Evolutionary conservation across 2,329 filamentous ascomycete genomes (phyloP), one percentile per base, ranked within the genome.

Genomic region (Fusarium nurragi): DNA sequence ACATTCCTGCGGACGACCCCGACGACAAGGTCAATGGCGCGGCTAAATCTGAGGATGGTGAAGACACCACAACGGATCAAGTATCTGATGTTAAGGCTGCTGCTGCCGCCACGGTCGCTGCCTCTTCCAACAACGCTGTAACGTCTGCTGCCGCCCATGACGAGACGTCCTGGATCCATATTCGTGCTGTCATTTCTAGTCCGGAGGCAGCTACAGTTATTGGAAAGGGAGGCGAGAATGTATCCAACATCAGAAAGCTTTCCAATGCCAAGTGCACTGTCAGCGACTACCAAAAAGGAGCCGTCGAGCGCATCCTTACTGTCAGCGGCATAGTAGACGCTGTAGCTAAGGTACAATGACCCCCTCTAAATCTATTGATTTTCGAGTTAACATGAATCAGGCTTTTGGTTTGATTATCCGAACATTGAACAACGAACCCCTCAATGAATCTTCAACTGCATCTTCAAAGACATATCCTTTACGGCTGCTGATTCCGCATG

Each of bases 191-290:
- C 73, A 99, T 99, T 73, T 97, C 94, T 49, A 99, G 94, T 78
- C 93, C 93, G 41, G 95, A 99, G 79, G 95, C 95, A 69, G 95
- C 95, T 36, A 99, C 95, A 45, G 93, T 97, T 69, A 99, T 99
- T 79, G 95, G 95, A 75, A 99, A 99, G 81, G 94, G 94, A 65
- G 95, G 95, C 76, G 95, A 99, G 83, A 99, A 99, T 75, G 95
- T 99, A 44, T 97, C 94, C 70, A 93, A 97, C 80, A 98, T 99
- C 75, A 89, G 95, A 70, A 93, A 92, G 77, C 85, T 97, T 80
- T 97, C 95, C 49, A 94, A 93, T 72, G 95, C 95, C 69, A 98
- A 98, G 81, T 99, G 95, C 83, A 99, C 95, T 44, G 95, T 99
- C 71, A 97, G 94, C 81, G 95, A 99, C 80, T 99, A 98, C 75